Conservation (phyloP, 2,329 filamentous ascomycete species). For the Calonectria crousiana region DNA sequence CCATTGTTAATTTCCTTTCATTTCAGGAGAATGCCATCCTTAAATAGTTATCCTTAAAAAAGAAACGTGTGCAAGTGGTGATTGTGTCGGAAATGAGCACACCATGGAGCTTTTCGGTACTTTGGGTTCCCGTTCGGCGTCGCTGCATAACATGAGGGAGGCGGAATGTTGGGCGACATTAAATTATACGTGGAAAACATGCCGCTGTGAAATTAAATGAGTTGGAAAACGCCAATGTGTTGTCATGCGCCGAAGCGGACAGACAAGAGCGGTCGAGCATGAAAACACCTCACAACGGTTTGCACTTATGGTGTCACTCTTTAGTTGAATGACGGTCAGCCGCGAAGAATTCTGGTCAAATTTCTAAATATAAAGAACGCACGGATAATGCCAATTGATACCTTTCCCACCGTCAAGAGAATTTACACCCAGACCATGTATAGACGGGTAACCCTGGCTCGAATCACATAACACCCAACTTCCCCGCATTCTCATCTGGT, state of each 20-base stretch:
- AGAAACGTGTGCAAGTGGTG: not conserved
- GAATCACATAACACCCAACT: not conserved
- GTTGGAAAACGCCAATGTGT: not conserved
- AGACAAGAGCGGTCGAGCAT: not conserved
- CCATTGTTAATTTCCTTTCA: not conserved
- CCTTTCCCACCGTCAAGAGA: not conserved
- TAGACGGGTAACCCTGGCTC: not conserved
- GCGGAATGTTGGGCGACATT: not conserved
- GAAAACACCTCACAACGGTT: not conserved
- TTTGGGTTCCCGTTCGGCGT: not conserved
- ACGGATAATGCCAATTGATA: not conserved
- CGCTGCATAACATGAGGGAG: not conserved
- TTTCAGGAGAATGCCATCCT: not conserved
- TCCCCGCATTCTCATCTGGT: constrained; percentile 14
- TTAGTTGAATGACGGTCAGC: not conserved
- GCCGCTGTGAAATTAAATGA: not conserved
- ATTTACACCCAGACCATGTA: not conserved
- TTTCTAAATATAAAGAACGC: not conserved
- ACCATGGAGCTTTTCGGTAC: not conserved
- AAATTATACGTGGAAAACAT: not conserved
- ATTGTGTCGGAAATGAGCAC: not conserved
- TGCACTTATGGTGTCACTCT: no score
- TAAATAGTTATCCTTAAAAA: not conserved
- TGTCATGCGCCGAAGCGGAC: not conserved
- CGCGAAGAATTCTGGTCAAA: not conserved